These are phyloP conservation scores for Colletotrichum sp. DNA, from an alignment of 2,329 filamentous ascomycete genomes.

Conservation along the genomic window DNA sequence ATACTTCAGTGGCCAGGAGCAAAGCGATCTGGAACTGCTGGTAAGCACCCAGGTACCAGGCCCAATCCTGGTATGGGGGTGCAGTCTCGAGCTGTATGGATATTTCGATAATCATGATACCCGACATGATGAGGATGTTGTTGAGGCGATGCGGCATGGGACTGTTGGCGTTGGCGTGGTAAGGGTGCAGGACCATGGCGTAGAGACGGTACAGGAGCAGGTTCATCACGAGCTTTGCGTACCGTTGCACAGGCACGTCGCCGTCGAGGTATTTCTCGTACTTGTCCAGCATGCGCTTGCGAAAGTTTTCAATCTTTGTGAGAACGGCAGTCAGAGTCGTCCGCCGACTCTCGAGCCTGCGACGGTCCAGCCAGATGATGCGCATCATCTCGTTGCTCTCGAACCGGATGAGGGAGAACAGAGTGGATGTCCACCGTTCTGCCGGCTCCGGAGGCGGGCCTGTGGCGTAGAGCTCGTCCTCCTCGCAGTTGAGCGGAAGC, in stretches of 20 bases:
- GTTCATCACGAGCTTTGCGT: conserved; percentile 68
- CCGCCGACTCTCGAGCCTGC: conserved; percentile 66
- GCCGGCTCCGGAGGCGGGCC: conserved; percentile 47
- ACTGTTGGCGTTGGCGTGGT: conserved; percentile 53
- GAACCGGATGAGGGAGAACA: conserved; percentile 71
- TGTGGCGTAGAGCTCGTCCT: conserved; percentile 60
- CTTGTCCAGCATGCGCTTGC: conserved; percentile 66
- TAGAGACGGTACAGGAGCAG: conserved; percentile 68
- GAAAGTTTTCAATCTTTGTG: conserved; percentile 72
- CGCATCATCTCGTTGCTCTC: conserved; percentile 78
- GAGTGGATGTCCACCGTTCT: conserved; percentile 70
- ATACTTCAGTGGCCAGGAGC: conserved; percentile 71
- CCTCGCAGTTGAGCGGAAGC: conserved; percentile 74
- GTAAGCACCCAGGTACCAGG: conserved; percentile 74
- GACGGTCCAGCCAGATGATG: conserved; percentile 71
- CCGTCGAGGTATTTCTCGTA: conserved; percentile 69
- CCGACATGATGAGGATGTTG: conserved; percentile 67
- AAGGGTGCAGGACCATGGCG: conserved; percentile 72
- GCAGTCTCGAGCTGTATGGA: conserved; percentile 52
- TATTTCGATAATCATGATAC: conserved; percentile 55
- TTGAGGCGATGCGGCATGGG: conserved; percentile 66
- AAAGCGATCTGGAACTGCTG: conserved; percentile 77
- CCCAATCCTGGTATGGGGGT: conserved; percentile 59
- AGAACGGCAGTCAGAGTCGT: conserved; percentile 68
- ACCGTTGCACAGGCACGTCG: conserved; percentile 64